Evolutionary conservation across 2,329 filamentous ascomycete genomes (phyloP).

Genomic region (Venturia aucupariae): DNA sequence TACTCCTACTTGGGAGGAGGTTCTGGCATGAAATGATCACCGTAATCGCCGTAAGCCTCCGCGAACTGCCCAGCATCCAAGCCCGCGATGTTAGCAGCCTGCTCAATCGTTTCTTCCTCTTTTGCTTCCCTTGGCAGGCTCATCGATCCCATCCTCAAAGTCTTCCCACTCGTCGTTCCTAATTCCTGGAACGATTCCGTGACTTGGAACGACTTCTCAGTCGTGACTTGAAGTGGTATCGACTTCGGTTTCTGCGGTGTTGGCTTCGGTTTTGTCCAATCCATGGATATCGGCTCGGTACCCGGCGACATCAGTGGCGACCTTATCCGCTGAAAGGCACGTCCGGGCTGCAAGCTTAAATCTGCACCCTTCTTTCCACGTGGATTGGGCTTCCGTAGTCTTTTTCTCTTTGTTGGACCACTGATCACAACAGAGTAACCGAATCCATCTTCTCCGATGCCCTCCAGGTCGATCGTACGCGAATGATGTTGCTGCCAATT

Average conservation of each 20-base stretch:
- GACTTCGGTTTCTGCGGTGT: background rate
- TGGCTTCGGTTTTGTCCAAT: background rate
- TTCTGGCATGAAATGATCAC: background rate
- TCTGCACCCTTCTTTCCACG: background rate
- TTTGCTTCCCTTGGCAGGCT: background rate
- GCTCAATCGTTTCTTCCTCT: background rate
- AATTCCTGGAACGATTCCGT: background rate
- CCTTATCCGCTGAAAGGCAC: background rate
- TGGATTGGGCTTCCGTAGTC: background rate
- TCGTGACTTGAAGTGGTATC: background rate
- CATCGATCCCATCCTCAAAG: background rate
- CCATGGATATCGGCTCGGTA: background rate
- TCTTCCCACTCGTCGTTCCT: background rate
- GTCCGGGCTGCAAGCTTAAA: background rate
- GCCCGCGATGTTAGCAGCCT: background rate
- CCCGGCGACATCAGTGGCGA: background rate
- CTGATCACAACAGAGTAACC: slow-evolving; percentile 14
- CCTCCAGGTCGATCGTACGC: slow-evolving; percentile 13
- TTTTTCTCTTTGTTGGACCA: slow-evolving; percentile 5
- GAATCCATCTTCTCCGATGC: slow-evolving; percentile 10
- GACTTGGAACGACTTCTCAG: background rate
- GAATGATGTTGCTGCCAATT: background rate
- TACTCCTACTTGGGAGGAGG: background rate
- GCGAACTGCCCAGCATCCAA: background rate
- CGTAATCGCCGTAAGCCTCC: background rate